Conservation (phyloP, 176 grass and related monocot genomes). For the Aegilops sharonensis region DNA sequence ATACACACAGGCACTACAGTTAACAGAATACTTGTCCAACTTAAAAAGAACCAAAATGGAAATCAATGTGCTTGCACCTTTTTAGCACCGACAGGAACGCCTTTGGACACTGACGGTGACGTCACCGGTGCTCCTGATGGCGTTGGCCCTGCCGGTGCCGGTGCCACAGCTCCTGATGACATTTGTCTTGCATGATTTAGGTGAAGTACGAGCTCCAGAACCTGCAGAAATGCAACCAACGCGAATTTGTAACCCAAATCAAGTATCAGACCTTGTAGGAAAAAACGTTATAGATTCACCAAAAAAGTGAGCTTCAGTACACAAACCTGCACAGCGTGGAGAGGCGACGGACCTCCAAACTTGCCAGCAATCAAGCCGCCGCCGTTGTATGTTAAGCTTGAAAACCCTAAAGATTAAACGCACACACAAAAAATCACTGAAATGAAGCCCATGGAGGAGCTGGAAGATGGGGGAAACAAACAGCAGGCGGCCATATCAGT, state of each 20-base stretch:
- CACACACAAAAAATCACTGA: background rate
- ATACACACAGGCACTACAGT: slow-evolving; percentile 11
- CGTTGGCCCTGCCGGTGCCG: slow-evolving; percentile 32
- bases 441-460: background rate
- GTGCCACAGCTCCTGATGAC: slow-evolving; percentile 43
- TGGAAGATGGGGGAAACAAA: background rate
- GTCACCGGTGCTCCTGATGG: slow-evolving; percentile 14
- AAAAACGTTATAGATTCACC: slow-evolving; percentile 2
- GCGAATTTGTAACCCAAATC: slow-evolving; percentile 8
- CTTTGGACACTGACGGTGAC: slow-evolving; percentile 17
- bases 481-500: background rate
- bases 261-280: background rate
- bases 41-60: background rate
- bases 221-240: slow-evolving; percentile 30
- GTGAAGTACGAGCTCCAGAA: slow-evolving; percentile 44
- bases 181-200: slow-evolving; percentile 42
- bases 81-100: slow-evolving; percentile 24
- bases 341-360: slow-evolving; percentile 4
- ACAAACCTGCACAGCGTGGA: slow-evolving; percentile 45
- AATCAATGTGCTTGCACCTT: slow-evolving; percentile 44
- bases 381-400: slow-evolving; percentile 34
- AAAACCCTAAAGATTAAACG: slow-evolving; percentile 33
- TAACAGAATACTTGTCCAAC: background rate
- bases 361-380: slow-evolving; percentile 23
- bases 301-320: slow-evolving; percentile 10